These are phyloP conservation scores for Annona squamosa DNA, from an alignment of 164 flowering plant species.

Conservation along the genomic window DNA sequence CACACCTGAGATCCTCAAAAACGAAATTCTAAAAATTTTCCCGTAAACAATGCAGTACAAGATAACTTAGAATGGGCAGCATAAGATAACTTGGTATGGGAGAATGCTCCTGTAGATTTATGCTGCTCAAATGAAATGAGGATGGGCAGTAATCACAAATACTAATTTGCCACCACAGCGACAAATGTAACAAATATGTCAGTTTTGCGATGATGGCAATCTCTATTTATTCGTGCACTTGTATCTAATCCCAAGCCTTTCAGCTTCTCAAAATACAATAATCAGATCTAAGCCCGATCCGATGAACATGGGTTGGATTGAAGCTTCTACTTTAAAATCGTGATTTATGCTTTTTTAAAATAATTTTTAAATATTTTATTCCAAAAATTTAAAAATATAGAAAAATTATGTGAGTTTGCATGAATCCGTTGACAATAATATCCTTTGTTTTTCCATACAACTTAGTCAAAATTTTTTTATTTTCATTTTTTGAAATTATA, in stretches of 20 bases:
- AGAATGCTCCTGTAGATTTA: constrained; percentile 53
- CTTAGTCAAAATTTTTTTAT: constrained; percentile 56
- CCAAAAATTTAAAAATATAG: too few relatives aligned
- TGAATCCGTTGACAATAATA: too few relatives aligned
- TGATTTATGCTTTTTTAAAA: too few relatives aligned
- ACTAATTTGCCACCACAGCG: constrained; percentile 73
- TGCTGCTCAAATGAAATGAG: constrained; percentile 59
- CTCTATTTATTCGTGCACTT: constrained; percentile 15
- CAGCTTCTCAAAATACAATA: constrained; percentile 12
- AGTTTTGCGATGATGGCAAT: constrained; percentile 18
- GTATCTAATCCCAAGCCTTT: constrained; percentile 8
- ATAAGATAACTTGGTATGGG: too few relatives aligned
- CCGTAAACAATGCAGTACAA: too few relatives aligned
- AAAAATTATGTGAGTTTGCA: too few relatives aligned
- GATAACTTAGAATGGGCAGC: too few relatives aligned
- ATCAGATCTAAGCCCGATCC: constrained; percentile 48
- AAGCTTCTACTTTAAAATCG: too few relatives aligned
- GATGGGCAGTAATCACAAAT: constrained; percentile 87
- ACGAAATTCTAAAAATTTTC: too few relatives aligned
- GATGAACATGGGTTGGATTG: constrained; percentile 14
- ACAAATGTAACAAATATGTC: constrained; percentile 74
- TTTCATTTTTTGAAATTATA: background rate
- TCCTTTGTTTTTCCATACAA: constrained; percentile 51
- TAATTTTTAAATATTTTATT: too few relatives aligned
- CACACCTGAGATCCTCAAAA: too few relatives aligned